Base-by-base conservation (phyloP, 306 rosid genomes). In the Trifolium fragiferum region DNA sequence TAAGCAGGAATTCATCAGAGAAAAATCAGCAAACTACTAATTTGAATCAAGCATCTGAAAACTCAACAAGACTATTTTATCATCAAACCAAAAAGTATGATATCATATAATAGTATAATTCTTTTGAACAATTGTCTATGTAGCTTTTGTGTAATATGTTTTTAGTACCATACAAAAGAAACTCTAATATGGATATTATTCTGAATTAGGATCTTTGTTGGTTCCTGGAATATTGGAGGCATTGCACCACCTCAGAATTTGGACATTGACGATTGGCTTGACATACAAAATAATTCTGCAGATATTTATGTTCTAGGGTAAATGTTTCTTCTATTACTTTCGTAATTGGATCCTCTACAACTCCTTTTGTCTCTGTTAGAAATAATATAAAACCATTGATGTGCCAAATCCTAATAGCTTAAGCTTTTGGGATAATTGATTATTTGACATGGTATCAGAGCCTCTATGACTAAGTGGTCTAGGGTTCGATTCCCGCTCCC, bases 221-320 rank as follows among this genome's bases (percentile, higher is more conserved):
- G 97, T 90, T 87, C 98, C 2, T 93, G 98, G 97, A 93, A 90
- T 77, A 89, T 93, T 49, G 98, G 97, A 61, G 97, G 97, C 74
- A 68, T 86, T 80, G 84, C 83, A 79, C 97, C 98, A 40, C 87
- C 86, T 37, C 74, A 86, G 65, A 84, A 87, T 78, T 82, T 90
- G 84, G 69, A 85, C 55, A 70, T 93, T 76, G 87, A 83, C 62
- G 96, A 82, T 60, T 90, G 91, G 97, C 75, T 93, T 8, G 89
- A 90, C 35, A 78, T 82, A 41, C 38, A 66, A 51, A 81, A 78
- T 35, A 47, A 68, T 13, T 82, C 82, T 49, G 87, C 87, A 68
- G 95, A 90, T 75, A 87, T 93, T 53, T 90, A 90, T 76, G 95
- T 89, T 83, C 19, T 93, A 32, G 98, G 98, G 98, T 93, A 90